Percentiles rank a stretch among this genome's conserved stretches.
phyloP scores from a whole-genome alignment of 2,329 filamentous ascomycete genomes.

The Aureobasidium sp. region DNA sequence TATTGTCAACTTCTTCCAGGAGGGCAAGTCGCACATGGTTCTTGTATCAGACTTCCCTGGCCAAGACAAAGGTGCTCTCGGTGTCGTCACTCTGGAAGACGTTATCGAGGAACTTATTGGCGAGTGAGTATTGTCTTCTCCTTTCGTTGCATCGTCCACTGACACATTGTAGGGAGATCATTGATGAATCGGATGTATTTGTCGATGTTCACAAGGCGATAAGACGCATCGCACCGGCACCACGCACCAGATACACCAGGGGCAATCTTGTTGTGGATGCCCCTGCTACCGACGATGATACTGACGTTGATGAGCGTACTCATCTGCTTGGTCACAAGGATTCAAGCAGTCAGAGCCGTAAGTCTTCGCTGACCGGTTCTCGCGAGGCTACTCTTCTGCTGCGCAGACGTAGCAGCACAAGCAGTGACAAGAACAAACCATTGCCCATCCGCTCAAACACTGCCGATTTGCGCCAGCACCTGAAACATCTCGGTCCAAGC shows the following conservation, averaged over 20 bases:
- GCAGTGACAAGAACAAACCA: conserved; percentile 23
- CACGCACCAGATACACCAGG: conserved; percentile 49
- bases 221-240: conserved; percentile 76
- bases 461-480: conserved; percentile 51
- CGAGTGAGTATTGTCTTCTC: conserved; percentile 58
- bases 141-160: background rate
- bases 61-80: conserved; percentile 82
- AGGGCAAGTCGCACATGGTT: conserved; percentile 98
- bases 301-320: conserved; percentile 20
- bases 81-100: conserved; percentile 93
- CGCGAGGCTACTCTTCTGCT: conserved; percentile 36
- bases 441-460: conserved; percentile 43
- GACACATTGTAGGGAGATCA: conserved; percentile 68
- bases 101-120: conserved; percentile 98
- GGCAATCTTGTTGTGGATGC: conserved; percentile 18
- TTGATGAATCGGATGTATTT: conserved; percentile 97
- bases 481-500: conserved; percentile 58
- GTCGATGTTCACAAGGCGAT: conserved; percentile 98
- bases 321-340: conserved; percentile 7
- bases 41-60: conserved; percentile 85
- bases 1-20: conserved; percentile 99
- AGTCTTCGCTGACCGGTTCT: conserved; percentile 9
- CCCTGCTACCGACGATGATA: conserved; percentile 19
- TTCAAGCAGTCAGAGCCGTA: background rate
- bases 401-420: conserved; percentile 40